Conservation (phyloP, 768 basidiomycete species). For the Scleroderma citrinum region DNA sequence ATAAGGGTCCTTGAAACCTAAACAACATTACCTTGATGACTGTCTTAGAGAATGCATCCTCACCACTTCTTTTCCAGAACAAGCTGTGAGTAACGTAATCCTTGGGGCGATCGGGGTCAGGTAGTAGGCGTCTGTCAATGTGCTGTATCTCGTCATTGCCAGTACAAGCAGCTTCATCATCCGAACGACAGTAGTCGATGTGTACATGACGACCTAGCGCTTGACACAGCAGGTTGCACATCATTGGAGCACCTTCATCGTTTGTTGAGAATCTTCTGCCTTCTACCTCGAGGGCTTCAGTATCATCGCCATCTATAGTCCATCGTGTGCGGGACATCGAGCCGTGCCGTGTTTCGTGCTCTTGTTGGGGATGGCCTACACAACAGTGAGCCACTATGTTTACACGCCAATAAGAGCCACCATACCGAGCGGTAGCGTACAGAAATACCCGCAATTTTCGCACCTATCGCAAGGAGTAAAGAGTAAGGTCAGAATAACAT, state of each 20-base stretch:
- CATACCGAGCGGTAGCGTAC: constrained; percentile 47
- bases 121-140: constrained; percentile 32
- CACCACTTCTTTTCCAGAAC: constrained; percentile 53
- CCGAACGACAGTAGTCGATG: constrained; percentile 49
- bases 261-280: constrained; percentile 46
- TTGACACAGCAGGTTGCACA: constrained; percentile 51
- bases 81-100: constrained; percentile 51
- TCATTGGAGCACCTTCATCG: constrained; percentile 56
- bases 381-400: background rate
- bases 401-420: background rate
- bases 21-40: background rate
- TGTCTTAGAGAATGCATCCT: constrained; percentile 1
- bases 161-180: constrained; percentile 29
- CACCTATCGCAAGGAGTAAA: constrained; percentile 31
- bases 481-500: constrained; percentile 2
- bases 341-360: constrained; percentile 57
- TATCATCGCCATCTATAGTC: constrained; percentile 49
- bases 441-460: constrained; percentile 51
- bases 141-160: constrained; percentile 42
- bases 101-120: constrained; percentile 42
- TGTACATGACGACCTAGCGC: constrained; percentile 50
- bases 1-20: constrained; percentile 63
- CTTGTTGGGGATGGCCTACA: constrained; percentile 48
- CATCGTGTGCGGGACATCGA: constrained; percentile 54
- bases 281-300: constrained; percentile 40